A percentile compares a stretch with the other conserved stretches of the same genome.
Evolutionary conservation across 2,329 filamentous ascomycete genomes (phyloP).

Genomic region (Blumeriella jaapii): DNA sequence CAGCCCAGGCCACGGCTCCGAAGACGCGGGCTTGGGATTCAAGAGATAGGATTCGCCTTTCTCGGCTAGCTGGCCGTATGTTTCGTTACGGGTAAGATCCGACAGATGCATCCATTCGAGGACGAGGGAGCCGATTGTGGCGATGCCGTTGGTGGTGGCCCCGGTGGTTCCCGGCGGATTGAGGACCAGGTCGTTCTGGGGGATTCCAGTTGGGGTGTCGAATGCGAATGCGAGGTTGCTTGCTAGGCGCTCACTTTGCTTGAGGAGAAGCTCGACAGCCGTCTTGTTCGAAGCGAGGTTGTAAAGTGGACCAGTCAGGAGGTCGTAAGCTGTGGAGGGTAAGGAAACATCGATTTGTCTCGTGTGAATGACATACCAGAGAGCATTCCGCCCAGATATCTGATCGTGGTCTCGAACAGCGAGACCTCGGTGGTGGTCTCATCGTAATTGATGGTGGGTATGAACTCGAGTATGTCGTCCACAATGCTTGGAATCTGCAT

Average conservation of each 20-base stretch:
- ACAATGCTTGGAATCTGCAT: constrained; percentile 62
- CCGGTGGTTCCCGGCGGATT: constrained; percentile 38
- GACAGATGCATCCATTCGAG: constrained; percentile 77
- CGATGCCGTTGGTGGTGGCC: constrained; percentile 54
- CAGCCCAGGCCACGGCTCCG: constrained; percentile 67
- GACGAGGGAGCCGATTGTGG: constrained; percentile 65
- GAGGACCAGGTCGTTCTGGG: constrained; percentile 57
- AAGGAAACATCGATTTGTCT: not conserved
- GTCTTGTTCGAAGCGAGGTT: constrained; percentile 34
- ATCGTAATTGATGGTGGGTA: constrained; percentile 61
- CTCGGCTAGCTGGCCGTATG: constrained; percentile 56
- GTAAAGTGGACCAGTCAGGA: constrained; percentile 56
- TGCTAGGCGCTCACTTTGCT: constrained; percentile 57
- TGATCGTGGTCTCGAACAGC: constrained; percentile 83
- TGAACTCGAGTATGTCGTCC: constrained; percentile 56
- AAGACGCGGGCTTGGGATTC: constrained; percentile 46
- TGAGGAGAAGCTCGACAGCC: constrained; percentile 45
- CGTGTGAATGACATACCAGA: constrained; percentile 43
- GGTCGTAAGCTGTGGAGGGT: constrained; percentile 44
- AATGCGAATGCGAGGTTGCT: constrained; percentile 69
- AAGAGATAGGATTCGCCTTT: constrained; percentile 61
- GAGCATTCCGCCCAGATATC: constrained; percentile 71
- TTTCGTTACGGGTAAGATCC: constrained; percentile 56
- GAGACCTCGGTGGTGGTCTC: constrained; percentile 50
- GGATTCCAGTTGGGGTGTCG: constrained; percentile 62